These are phyloP conservation scores for Cucumis hystrix DNA, from an alignment of 306 rosid genomes.

Conservation along the genomic window DNA sequence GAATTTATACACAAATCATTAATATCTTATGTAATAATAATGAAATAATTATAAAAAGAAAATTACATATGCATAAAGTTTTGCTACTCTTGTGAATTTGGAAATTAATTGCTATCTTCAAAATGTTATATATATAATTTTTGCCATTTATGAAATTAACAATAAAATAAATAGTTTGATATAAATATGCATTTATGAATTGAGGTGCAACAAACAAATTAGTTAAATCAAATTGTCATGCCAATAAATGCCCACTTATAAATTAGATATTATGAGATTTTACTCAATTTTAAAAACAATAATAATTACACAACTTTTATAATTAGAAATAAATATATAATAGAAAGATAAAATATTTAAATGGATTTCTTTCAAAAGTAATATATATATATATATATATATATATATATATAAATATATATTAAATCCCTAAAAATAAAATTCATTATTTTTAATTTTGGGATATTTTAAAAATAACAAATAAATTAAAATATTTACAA, in stretches of 20 bases:
- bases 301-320: background rate
- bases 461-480: too few species aligned
- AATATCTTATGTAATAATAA: background rate
- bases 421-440: too few species aligned
- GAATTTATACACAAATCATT: too few species aligned
- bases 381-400: too few species aligned
- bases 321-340: background rate
- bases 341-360: background rate
- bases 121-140: background rate
- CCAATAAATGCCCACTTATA: background rate
- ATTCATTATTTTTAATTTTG: too few species aligned
- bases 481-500: too few species aligned
- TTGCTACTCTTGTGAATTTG: background rate
- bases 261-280: background rate
- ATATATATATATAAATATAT: too few species aligned
- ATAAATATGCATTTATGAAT: background rate
- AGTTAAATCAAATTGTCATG: background rate
- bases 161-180: background rate
- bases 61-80: too few species aligned
- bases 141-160: background rate
- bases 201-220: background rate
- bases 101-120: background rate
- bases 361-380: too few species aligned
- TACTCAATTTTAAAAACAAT: background rate
- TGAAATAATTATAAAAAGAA: too few species aligned